Base-by-base conservation (phyloP, 345 rosid species). In the Boechera retrofracta region DNA sequence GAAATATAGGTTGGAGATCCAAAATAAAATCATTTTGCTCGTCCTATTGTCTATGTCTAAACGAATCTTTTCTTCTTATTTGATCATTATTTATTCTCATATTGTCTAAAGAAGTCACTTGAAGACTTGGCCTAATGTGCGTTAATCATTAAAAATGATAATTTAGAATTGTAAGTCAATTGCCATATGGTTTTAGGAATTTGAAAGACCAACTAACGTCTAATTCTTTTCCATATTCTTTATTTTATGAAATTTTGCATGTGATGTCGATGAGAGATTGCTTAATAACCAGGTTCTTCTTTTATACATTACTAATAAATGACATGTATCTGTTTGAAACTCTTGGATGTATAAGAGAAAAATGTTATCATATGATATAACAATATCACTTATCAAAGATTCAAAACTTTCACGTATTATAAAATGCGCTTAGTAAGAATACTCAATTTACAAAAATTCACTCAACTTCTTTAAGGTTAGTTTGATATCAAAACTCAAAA, bases 11-110 rank as follows among this genome's bases (percentile, higher is more conserved):
- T 65, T 41, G 31, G 7, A 57, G 48, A 77, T 64, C 42, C 44
- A 7, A 39, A 77, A 52, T 16, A 47, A 48, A 47, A 65, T 71
- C 52, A 77, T 56, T 36, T 49, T 48, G 13, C n/a, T 65, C 63
- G 81, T 77, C 77, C 49, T 58, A 29, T 38, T 48, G 81, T 64
- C 45, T 16, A 77, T 77, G 76, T 70, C 66, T 64, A 5, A 16
- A 18, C 60, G 76, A 71, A 71, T 71, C 36, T 71, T 77, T 71
- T 55, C 60, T 35, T 77, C 41, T 32, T 26, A 36, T 3, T 3
- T 35, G 18, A 64, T 70, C 59, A 64, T 71, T 63, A 16, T 36
- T 35, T 64, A 71, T 55, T 18, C 38, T 64, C 42, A 38, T 77
- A 77, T 33, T n/a, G 51, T 10, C 7, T 24, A 45, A 7, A 57